These are phyloP conservation scores for Plasmopara viticola DNA, from an alignment of 352 stramenopile species.

Conservation along the genomic window DNA sequence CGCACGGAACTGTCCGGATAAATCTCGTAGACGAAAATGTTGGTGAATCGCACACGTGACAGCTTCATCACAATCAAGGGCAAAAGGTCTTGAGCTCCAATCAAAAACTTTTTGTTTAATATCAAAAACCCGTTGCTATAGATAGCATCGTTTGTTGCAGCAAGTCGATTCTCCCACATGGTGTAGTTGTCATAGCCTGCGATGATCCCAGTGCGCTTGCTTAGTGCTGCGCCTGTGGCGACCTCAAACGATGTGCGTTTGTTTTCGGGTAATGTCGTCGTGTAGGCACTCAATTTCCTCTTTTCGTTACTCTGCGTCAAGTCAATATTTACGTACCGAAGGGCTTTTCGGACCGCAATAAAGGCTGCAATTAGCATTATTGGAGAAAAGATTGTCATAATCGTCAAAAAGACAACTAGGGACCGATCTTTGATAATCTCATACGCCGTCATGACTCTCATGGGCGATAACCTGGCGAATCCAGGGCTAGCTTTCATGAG, in stretches of 20 bases:
- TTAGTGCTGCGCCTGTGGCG: slow-evolving; percentile 19
- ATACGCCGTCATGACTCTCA: slow-evolving; percentile 20
- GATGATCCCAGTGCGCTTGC: slow-evolving; percentile 18
- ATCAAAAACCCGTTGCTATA: slow-evolving; percentile 38
- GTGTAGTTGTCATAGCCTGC: slow-evolving; percentile 24
- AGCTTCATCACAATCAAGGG: slow-evolving; percentile 34
- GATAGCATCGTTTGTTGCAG: slow-evolving; percentile 28
- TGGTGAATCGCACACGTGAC: slow-evolving; percentile 24
- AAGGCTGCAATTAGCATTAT: slow-evolving; percentile 19
- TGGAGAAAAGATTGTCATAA: slow-evolving; percentile 18
- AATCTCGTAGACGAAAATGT: slow-evolving; percentile 28
- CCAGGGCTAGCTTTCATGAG: slow-evolving; percentile 8
- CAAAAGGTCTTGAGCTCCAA: slow-evolving; percentile 25
- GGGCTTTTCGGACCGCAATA: slow-evolving; percentile 14
- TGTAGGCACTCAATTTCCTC: slow-evolving; percentile 5
- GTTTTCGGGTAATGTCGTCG: slow-evolving; percentile 2
- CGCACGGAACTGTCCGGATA: slow-evolving; percentile 10
- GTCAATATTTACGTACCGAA: slow-evolving; percentile 1
- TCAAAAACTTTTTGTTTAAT: slow-evolving; percentile 28
- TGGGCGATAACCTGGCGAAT: slow-evolving; percentile 13
- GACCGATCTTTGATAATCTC: slow-evolving; percentile 4
- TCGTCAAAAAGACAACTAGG: slow-evolving; percentile 9
- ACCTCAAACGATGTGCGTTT: slow-evolving; percentile 19
- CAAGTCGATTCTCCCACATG: slow-evolving; percentile 9
- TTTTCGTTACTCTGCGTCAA: background rate